These are phyloP conservation scores for Colletotrichum falcatum DNA, from an alignment of 2,329 filamentous ascomycete genomes.

Conservation along the genomic window DNA sequence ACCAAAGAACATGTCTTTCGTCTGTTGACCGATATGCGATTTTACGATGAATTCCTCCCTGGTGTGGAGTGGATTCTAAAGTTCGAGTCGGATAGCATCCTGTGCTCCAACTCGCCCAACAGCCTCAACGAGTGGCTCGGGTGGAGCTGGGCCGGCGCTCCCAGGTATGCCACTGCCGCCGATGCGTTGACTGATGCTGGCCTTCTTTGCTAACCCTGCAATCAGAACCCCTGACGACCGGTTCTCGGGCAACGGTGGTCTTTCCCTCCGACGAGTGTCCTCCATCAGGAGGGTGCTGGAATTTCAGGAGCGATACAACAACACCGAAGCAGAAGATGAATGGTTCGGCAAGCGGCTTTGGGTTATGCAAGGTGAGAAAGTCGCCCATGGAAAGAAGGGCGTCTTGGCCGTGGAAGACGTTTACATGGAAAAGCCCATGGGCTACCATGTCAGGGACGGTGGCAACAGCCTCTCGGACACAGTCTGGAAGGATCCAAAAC, in stretches of 20 bases:
- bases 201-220: conserved; percentile 16
- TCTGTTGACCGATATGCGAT: conserved; percentile 62
- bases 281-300: conserved; percentile 61
- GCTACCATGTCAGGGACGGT: conserved; percentile 63
- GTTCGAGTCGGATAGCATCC: conserved; percentile 67
- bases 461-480: conserved; percentile 55
- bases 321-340: conserved; percentile 65
- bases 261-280: conserved; percentile 65
- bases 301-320: conserved; percentile 63
- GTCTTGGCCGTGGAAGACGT: conserved; percentile 63
- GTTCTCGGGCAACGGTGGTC: conserved; percentile 65
- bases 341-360: conserved; percentile 66
- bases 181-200: not conserved
- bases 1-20: conserved; percentile 62
- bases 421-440: conserved; percentile 64
- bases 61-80: conserved; percentile 66
- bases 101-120: conserved; percentile 65
- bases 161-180: conserved; percentile 54
- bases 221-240: conserved; percentile 54
- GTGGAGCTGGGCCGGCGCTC: conserved; percentile 67
- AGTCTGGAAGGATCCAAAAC: conserved; percentile 60
- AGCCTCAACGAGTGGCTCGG: conserved; percentile 65
- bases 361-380: conserved; percentile 60
- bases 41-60: conserved; percentile 65
- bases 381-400: conserved; percentile 56